Base-by-base conservation (phyloP, 345 rosid species). In the Aquilaria yunnanensis region DNA sequence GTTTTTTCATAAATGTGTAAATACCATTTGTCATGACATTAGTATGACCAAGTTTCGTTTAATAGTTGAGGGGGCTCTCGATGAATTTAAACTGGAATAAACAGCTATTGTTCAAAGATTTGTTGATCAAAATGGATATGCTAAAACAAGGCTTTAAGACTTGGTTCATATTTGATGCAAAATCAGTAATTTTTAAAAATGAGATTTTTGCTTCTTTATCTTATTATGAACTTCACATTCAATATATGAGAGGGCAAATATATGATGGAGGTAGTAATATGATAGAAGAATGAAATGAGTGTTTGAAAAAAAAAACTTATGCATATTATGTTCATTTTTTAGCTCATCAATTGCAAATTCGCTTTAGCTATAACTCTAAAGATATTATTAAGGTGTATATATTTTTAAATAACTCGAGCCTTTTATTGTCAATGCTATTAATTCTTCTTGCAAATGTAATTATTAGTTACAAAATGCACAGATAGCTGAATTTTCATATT, bases 181-280 rank as follows among this genome's bases (percentile, higher is more conserved):
- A 0, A 23, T 23, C 32, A 32, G 3, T 14, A 3, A 70, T 56
- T 29, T 14, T 60, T 14, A 47, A 65, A 32, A 37, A 60, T 5
- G 14, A 43, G 7, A 8, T 60, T 2, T 56, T 0, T 3, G 2
- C 0, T 55, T 0, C 49, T 1, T 14, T 71, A 3, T 64, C 60
- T 71, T 41, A 4, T 2, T 10, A 65, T 54, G 8, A 47, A 33
- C 47, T 71, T 33, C 3, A 30, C 16, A 16, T 64, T 32, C 13
- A 64, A 23, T 59, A 64, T 64, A 23, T 64, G 3, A 2, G 1
- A 16, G 29, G 51, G 16, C 46, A 64, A 12, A 7, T 46, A 16
- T 70, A 70, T 34, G 57, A 47, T 47, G 61, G 33, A 30, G 65
- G 33, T 16, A 53, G 61, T 30, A 63, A 58, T 16, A 63, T 70